Percentiles rank a stretch among this genome's conserved stretches.
Evolutionary conservation across 1,139 yeast genomes (phyloP).

Genomic region (Pneumocystis canis): DNA sequence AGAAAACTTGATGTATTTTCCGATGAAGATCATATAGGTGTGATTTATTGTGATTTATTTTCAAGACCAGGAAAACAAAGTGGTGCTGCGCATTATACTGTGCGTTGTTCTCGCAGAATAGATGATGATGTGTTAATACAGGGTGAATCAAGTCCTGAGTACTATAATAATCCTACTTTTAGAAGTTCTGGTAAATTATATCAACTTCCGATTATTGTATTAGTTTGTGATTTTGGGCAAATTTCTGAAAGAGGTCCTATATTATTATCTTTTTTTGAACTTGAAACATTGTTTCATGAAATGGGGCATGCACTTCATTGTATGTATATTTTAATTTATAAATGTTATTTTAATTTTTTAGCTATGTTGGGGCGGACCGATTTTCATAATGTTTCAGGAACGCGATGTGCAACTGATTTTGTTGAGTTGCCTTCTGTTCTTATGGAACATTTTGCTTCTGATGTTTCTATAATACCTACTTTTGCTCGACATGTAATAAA

Average conservation of each 20-base stretch:
- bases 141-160: constrained; percentile 12
- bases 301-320: constrained; percentile 98
- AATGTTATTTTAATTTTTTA: neutral
- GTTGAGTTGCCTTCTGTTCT: constrained; percentile 90
- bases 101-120: constrained; percentile 78
- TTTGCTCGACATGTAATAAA: constrained; percentile 68
- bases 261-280: constrained; percentile 57
- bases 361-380: constrained; percentile 76
- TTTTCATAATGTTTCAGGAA: constrained; percentile 83
- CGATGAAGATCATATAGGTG: constrained; percentile 43
- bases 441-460: constrained; percentile 85
- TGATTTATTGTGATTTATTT: constrained; percentile 54
- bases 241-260: constrained; percentile 21
- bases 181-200: constrained; percentile 26
- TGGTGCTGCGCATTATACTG: constrained; percentile 89
- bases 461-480: constrained; percentile 54
- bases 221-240: constrained; percentile 66
- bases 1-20: constrained; percentile 61
- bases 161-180: constrained; percentile 5
- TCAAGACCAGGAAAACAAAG: constrained; percentile 45
- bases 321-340: neutral
- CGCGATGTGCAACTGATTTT: constrained; percentile 89
- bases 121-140: constrained; percentile 22
- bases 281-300: constrained; percentile 89
- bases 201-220: constrained; percentile 79